phyloP scores from a whole-genome alignment of 139 green algal genomes.

The Picochlorum sp. region DNA sequence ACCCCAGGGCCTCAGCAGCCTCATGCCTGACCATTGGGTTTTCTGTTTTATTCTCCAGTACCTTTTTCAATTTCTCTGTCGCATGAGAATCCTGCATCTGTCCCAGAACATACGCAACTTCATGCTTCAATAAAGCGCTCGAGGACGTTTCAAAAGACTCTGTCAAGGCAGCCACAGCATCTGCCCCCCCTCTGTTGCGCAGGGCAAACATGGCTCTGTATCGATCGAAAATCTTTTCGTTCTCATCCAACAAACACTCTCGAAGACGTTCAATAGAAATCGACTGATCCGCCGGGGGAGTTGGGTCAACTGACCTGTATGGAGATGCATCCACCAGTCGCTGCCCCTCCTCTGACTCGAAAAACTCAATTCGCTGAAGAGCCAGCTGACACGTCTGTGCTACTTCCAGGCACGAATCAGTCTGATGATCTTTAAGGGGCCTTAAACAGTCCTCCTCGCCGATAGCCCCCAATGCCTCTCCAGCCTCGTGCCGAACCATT shows the following conservation, averaged over 20 bases:
- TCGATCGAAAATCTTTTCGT: slow-evolving; percentile 67
- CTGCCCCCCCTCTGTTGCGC: slow-evolving; percentile 73
- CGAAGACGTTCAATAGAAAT: slow-evolving; percentile 52
- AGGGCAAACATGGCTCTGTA: slow-evolving; percentile 95
- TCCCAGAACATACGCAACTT: slow-evolving; percentile 94
- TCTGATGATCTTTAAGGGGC: slow-evolving; percentile 42
- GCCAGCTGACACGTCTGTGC: slow-evolving; percentile 94
- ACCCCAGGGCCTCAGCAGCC: slow-evolving; percentile 90
- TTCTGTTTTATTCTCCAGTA: slow-evolving; percentile 58
- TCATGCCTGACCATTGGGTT: slow-evolving; percentile 98
- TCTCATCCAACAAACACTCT: slow-evolving; percentile 61
- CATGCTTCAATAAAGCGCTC: slow-evolving; percentile 84
- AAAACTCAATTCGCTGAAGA: slow-evolving; percentile 72
- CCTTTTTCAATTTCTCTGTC: slow-evolving; percentile 36
- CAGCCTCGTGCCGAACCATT: slow-evolving; percentile 85
- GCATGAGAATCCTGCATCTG: slow-evolving; percentile 81
- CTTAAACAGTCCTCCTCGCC: slow-evolving; percentile 53
- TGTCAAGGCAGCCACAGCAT: slow-evolving; percentile 64
- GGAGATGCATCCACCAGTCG: slow-evolving; percentile 19
- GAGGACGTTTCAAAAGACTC: slow-evolving; percentile 34
- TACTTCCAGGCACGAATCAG: slow-evolving; percentile 60
- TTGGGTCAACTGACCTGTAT: slow-evolving; percentile 91
- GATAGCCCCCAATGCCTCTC: slow-evolving; percentile 82
- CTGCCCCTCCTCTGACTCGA: background rate
- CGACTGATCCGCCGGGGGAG: slow-evolving; percentile 54